Evolutionary conservation across 139 green algal genomes (phyloP).

Genomic region (Chlorella vulgaris): DNA sequence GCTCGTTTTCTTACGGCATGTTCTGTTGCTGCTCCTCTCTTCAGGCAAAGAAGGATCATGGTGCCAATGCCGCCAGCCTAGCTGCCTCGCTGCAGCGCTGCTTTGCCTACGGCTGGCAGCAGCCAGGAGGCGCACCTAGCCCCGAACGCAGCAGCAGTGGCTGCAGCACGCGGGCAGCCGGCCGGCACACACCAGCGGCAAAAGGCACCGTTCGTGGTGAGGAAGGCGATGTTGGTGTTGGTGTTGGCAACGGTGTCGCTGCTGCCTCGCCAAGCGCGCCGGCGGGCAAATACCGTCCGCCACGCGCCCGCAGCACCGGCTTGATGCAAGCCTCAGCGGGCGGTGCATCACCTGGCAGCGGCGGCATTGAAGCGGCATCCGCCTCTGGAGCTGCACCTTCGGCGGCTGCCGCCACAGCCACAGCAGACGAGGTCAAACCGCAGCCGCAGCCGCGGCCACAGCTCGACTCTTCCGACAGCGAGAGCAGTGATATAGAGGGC

Average conservation of each 20-base stretch:
- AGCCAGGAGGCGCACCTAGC: background rate
- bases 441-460: background rate
- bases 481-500: conserved; percentile 41
- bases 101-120: conserved; percentile 28
- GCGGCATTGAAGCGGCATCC: background rate
- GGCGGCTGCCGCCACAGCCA: too few species aligned
- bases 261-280: background rate
- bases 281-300: conserved; percentile 5
- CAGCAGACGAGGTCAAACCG: too few species aligned
- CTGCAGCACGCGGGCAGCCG: background rate
- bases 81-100: conserved; percentile 20
- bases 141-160: background rate
- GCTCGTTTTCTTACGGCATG: background rate
- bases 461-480: conserved; percentile 31
- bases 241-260: too few species aligned
- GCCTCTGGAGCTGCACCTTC: too few species aligned
- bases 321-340: too few species aligned
- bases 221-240: too few species aligned
- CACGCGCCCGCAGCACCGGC: background rate
- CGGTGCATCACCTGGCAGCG: too few species aligned
- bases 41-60: conserved; percentile 36
- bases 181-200: background rate
- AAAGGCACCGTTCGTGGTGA: too few species aligned
- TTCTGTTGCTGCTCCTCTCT: background rate
- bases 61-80: background rate